Percentiles rank a stretch among this genome's conserved stretches.
phyloP scores from a whole-genome alignment of 2,329 filamentous ascomycete genomes.

The Venturia pyrina region DNA sequence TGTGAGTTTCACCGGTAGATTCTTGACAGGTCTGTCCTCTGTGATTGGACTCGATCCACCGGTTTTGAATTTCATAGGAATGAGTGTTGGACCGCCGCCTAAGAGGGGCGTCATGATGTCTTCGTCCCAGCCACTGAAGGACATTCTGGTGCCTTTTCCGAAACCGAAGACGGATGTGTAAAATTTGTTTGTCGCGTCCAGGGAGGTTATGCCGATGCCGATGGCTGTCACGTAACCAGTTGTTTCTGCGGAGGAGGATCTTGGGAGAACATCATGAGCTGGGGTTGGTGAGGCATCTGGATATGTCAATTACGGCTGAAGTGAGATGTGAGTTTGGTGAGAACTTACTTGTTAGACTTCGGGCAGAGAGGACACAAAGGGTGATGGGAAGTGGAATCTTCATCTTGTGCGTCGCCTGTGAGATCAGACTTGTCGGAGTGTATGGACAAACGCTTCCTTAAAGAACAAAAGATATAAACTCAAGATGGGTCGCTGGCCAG shows the following conservation, averaged over 20 bases:
- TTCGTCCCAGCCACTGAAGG: constrained; percentile 8
- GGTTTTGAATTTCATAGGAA: constrained; percentile 8
- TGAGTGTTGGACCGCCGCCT: not conserved
- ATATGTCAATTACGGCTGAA: not conserved
- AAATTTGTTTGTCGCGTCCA: not conserved
- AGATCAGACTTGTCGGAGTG: too few species aligned
- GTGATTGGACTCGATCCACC: not conserved
- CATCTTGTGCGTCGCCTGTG: too few species aligned
- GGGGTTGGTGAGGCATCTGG: not conserved
- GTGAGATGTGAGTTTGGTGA: too few species aligned
- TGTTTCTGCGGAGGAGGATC: not conserved
- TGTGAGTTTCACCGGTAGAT: constrained; percentile 9
- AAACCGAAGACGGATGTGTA: not conserved
- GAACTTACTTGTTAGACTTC: not conserved
- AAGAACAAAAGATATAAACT: too few species aligned
- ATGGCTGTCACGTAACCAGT: constrained; percentile 1
- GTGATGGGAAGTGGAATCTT: not conserved
- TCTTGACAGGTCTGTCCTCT: not conserved
- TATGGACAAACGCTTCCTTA: too few species aligned
- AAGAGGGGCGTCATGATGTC: not conserved
- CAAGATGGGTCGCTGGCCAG: too few species aligned
- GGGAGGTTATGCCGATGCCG: constrained; percentile 3
- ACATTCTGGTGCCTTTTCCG: not conserved
- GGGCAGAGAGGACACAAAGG: not conserved
- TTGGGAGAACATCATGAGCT: too few species aligned